Conservation (phyloP, 306 rosid species). For the Prosopis cineraria region DNA sequence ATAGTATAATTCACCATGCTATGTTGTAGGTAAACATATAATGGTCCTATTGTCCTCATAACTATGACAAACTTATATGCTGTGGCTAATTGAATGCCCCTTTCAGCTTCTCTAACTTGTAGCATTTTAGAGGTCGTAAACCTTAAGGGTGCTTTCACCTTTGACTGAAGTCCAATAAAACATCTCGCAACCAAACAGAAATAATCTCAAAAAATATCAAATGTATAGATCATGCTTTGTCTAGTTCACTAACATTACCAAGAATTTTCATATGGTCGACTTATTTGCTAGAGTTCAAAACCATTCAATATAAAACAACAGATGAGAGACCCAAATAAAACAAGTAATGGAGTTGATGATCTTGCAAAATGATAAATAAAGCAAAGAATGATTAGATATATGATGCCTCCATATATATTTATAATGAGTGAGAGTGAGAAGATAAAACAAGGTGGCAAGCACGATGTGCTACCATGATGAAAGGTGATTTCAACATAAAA, state of each 20-base stretch:
- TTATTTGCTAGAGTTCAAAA: neutral
- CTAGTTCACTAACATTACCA: neutral
- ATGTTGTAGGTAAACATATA: too few relatives aligned
- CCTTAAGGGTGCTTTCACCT: too few relatives aligned
- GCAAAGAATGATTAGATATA: neutral
- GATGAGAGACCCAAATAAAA: neutral
- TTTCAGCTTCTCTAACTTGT: too few relatives aligned
- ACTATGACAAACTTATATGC: too few relatives aligned
- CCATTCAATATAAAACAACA: neutral
- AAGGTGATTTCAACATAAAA: neutral
- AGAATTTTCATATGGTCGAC: neutral
- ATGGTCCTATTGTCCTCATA: too few relatives aligned
- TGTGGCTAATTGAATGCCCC: too few relatives aligned
- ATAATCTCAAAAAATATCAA: neutral
- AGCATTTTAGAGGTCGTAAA: too few relatives aligned
- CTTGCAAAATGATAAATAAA: neutral
- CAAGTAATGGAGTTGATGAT: neutral
- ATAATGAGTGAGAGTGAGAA: neutral
- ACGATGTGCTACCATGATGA: neutral
- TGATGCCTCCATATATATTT: neutral
- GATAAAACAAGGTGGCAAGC: neutral
- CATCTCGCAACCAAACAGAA: neutral
- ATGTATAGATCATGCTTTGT: neutral
- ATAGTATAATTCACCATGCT: too few relatives aligned
- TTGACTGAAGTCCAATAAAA: constrained; percentile 13